Conservation (phyloP, 495 filamentous ascomycete genomes). For the Schizothecium vesticola region DNA sequence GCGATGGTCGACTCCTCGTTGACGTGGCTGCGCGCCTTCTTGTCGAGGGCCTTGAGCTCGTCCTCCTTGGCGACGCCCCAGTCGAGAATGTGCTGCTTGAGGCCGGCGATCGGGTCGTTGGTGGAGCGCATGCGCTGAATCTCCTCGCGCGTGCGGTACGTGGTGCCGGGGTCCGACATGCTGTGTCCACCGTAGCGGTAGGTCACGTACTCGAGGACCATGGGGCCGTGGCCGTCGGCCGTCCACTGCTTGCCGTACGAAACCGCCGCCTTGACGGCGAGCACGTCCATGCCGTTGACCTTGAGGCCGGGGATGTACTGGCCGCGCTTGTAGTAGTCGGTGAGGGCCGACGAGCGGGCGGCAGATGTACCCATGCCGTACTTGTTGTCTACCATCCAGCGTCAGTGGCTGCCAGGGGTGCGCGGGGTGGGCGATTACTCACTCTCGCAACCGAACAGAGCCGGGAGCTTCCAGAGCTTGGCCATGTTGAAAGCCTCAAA, state of each 20-base stretch:
- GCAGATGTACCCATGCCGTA: slow-evolving; percentile 99
- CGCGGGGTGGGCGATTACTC: slow-evolving; percentile 32
- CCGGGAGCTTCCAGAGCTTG: slow-evolving; percentile 94
- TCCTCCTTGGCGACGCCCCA: slow-evolving; percentile 90
- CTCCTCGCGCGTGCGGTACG: slow-evolving; percentile 97
- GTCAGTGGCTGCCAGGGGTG: background rate
- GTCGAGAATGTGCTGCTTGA: slow-evolving; percentile 96
- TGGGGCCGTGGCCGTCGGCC: slow-evolving; percentile 72
- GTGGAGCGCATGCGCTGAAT: slow-evolving; percentile 98
- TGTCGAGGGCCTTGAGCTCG: slow-evolving; percentile 94
- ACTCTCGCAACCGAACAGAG: slow-evolving; percentile 98
- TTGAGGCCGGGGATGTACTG: slow-evolving; percentile 99
- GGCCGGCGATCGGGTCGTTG: slow-evolving; percentile 94
- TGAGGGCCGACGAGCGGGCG: slow-evolving; percentile 85
- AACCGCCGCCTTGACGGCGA: slow-evolving; percentile 94
- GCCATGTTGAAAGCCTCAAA: slow-evolving; percentile 99
- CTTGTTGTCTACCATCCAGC: slow-evolving; percentile 76
- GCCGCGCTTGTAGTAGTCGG: slow-evolving; percentile 99
- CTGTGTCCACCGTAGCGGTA: slow-evolving; percentile 99
- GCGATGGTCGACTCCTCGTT: slow-evolving; percentile 87
- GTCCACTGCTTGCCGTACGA: slow-evolving; percentile 86
- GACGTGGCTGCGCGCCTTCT: slow-evolving; percentile 76
- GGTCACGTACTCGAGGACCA: slow-evolving; percentile 97
- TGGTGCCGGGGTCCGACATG: slow-evolving; percentile 98
- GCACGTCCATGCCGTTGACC: slow-evolving; percentile 99